Evolutionary conservation across 2,329 filamentous ascomycete species (phyloP).

Genomic region (Scopulariopsis brevicaulis): DNA sequence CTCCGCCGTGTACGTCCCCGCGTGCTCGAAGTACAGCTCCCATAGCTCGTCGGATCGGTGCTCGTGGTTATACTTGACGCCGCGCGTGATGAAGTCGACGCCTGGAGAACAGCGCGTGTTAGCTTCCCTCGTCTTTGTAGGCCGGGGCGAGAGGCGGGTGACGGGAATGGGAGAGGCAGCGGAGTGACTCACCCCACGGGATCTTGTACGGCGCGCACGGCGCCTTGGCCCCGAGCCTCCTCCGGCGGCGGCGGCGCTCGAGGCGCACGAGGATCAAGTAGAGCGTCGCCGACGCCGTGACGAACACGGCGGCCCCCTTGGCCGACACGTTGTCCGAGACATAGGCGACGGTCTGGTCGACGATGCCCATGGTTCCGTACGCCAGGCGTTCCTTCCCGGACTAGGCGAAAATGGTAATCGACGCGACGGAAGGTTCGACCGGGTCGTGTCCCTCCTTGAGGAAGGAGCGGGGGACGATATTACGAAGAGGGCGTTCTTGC

Average conservation of each 20-base stretch:
- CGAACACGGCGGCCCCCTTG: conserved; percentile 22
- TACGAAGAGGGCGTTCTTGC: too few species aligned
- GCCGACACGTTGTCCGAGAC: conserved; percentile 31
- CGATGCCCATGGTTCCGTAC: conserved; percentile 29
- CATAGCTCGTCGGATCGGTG: conserved; percentile 54
- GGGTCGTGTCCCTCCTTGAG: too few species aligned
- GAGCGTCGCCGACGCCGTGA: conserved; percentile 23
- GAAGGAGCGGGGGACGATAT: too few species aligned
- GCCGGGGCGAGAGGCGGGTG: neutral
- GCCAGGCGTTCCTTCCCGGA: neutral
- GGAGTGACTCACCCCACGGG: conserved; percentile 12
- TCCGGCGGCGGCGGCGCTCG: conserved; percentile 30
- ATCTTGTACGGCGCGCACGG: conserved; percentile 20
- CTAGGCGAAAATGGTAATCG: neutral
- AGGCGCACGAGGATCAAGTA: conserved; percentile 24
- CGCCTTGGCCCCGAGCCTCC: conserved; percentile 31
- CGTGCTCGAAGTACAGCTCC: conserved; percentile 33
- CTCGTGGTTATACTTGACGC: conserved; percentile 36
- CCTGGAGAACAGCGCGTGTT: conserved; percentile 22
- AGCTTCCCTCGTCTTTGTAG: neutral
- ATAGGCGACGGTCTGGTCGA: conserved; percentile 38
- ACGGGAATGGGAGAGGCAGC: conserved; percentile 8
- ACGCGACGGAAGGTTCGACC: neutral
- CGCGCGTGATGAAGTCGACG: conserved; percentile 50
- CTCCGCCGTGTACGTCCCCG: conserved; percentile 47